Percentiles rank a stretch among this genome's conserved stretches.
These are phyloP conservation scores for Chlamydomonas sp. DNA, from an alignment of 139 green algal species.

Conservation along the genomic window DNA sequence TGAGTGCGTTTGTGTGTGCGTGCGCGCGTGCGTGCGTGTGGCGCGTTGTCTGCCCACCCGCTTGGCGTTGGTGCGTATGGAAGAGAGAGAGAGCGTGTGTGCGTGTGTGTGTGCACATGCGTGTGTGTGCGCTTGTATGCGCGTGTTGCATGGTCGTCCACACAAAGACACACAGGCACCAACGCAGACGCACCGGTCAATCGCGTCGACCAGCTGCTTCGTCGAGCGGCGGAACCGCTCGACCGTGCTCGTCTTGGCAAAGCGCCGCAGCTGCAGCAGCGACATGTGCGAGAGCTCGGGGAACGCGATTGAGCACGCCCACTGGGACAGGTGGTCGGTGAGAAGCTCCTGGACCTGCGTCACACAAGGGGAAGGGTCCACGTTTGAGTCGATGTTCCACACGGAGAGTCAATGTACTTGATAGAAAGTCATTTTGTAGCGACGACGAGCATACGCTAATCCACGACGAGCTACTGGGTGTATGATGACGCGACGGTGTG, in stretches of 20 bases:
- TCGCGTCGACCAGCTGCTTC: conserved; percentile 47
- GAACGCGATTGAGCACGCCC: conserved; percentile 70
- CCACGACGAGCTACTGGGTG: no score
- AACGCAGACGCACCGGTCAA: conserved; percentile 43
- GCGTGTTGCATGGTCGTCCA: conserved; percentile 38
- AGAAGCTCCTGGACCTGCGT: conserved; percentile 69
- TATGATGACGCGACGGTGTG: no score
- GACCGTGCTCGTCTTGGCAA: conserved; percentile 64
- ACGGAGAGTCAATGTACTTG: no score
- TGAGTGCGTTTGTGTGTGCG: neutral
- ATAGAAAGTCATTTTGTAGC: no score
- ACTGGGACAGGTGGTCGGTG: conserved; percentile 69
- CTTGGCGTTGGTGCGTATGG: conserved; percentile 37
- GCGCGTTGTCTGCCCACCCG: conserved; percentile 59
- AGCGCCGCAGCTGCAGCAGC: conserved; percentile 58
- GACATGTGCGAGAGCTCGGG: conserved; percentile 80
- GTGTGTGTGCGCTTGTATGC: neutral
- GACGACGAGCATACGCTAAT: no score
- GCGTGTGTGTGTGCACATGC: neutral
- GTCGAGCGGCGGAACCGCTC: conserved; percentile 62
- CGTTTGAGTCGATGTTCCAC: no score
- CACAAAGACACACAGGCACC: conserved; percentile 14
- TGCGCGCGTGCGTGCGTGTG: neutral
- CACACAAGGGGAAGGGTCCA: neutral
- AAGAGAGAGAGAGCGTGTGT: no score